Base-by-base conservation (phyloP, 306 rosid species). In the Vigna hirtella region DNA sequence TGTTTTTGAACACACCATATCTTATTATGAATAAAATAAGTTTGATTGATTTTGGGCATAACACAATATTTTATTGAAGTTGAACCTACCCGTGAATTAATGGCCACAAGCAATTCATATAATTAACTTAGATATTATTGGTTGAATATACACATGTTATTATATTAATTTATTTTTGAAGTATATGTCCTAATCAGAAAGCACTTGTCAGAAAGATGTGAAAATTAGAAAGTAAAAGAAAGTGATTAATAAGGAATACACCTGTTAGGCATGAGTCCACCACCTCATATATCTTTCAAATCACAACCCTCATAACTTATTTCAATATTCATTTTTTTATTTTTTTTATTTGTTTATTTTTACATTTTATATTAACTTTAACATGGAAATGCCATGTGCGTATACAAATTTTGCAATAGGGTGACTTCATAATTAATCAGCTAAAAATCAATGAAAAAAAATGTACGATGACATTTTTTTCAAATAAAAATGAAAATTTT, bases 261-360 rank as follows among this genome's bases (percentile, higher is more conserved):
- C 83, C 87, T 83, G 87, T 81, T 77, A 70, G 79, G 70, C 71
- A 65, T 26, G 26, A 63, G 9, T 28, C 12, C 90, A 82, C 70
- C 88, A 90, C 82, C 83, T 78, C 71, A 30, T 30, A 6, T n/a
- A 9, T 9, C 8, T 56, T 74, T 77, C 70, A 70, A 48, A 65
- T 66, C 69, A 14, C 77, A 10, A 8, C 14, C 12, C 11, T 12
- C 2, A 40, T 8, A 8, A 40, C 47, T 10, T 2, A 2, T 11
- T 43, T 43, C 14, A 2, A 11, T 42, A 9, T 42, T 42, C 13
- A 43, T 10, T 43, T 0, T 30, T 30, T 30, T 26, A 9, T 9
- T 30, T 4, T 2, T 42, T 42, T 2, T 8, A 18, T 43, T 43
- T 10, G 0, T 43, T 43, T 1, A 8, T 0, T 38, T 1, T 42